These are phyloP conservation scores for Rhizophora mangle DNA, from an alignment of 345 rosid genomes.

Conservation along the genomic window DNA sequence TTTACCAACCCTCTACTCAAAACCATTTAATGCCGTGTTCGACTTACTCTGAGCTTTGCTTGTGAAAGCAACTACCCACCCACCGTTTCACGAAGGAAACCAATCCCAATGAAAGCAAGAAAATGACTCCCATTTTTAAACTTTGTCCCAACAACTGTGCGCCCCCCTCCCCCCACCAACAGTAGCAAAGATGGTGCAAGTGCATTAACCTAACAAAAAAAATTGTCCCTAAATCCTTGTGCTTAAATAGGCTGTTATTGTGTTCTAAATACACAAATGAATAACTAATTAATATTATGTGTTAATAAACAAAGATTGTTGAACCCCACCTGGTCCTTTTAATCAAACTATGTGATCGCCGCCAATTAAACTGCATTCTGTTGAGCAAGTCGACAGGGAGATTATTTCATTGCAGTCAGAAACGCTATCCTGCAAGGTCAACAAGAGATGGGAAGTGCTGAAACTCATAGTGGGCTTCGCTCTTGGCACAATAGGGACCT, in stretches of 20 bases:
- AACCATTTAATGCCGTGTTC: slow-evolving; percentile 11
- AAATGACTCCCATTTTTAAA: slow-evolving; percentile 20
- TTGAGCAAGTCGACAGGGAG: slow-evolving; percentile 59
- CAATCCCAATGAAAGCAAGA: slow-evolving; percentile 17
- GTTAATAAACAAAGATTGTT: slow-evolving; percentile 6
- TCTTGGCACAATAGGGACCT: slow-evolving; percentile 75
- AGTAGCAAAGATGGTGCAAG: not conserved
- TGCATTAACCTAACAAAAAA: slow-evolving; percentile 1
- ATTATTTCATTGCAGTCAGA: slow-evolving; percentile 73
- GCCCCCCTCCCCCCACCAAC: not conserved
- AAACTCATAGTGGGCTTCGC: slow-evolving; percentile 81
- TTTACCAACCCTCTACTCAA: slow-evolving; percentile 65
- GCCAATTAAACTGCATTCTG: slow-evolving; percentile 44
- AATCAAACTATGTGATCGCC: slow-evolving; percentile 30
- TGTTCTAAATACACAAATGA: slow-evolving; percentile 35
- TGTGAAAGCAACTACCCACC: slow-evolving; percentile 43
- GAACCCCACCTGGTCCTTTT: not conserved
- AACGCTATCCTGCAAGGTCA: slow-evolving; percentile 79
- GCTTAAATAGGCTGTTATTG: slow-evolving; percentile 27
- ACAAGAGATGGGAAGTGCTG: slow-evolving; percentile 74
- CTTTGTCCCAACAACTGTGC: not conserved
- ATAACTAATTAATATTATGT: slow-evolving; percentile 17
- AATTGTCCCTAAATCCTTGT: slow-evolving; percentile 8
- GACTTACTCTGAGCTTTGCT: slow-evolving; percentile 33
- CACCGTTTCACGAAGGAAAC: slow-evolving; percentile 17